Percentiles rank a stretch among this genome's conserved stretches.
Evolutionary conservation across 176 grass and related monocot species (phyloP).

Genomic region (Oryza longistaminata): DNA sequence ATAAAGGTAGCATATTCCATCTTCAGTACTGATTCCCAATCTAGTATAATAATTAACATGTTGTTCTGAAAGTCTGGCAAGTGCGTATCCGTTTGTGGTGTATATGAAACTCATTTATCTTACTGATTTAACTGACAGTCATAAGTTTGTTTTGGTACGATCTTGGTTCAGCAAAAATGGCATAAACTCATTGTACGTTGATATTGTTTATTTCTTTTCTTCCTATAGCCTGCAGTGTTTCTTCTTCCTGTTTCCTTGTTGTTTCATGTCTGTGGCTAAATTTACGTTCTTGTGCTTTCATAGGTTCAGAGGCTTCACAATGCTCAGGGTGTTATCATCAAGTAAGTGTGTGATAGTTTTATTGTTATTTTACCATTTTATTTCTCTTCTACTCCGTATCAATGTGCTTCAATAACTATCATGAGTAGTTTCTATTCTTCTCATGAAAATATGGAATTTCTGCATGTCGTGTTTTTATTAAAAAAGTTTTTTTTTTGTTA

Average conservation of each 20-base stretch:
- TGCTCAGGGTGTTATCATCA: neutral
- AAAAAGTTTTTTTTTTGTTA: too few species aligned
- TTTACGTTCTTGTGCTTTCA: neutral
- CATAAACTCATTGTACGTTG: neutral
- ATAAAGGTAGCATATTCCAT: too few species aligned
- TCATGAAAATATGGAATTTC: neutral
- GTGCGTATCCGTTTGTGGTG: too few species aligned
- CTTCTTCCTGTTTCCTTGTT: neutral
- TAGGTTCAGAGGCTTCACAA: neutral
- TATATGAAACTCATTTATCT: neutral
- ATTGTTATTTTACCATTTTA: too few species aligned
- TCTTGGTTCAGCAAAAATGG: neutral
- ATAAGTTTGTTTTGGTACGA: neutral
- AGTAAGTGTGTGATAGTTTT: neutral
- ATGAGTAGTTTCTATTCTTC: too few species aligned
- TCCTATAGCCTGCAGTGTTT: neutral
- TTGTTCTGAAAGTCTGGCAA: too few species aligned
- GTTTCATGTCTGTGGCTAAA: neutral
- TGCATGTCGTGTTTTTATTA: neutral
- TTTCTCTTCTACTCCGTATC: too few species aligned
- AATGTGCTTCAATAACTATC: too few species aligned
- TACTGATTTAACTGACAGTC: neutral
- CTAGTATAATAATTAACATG: too few species aligned
- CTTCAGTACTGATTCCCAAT: neutral
- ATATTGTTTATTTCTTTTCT: neutral